Evolutionary conservation across 2,329 filamentous ascomycete species (phyloP).

Genomic region (Lachnellula occidentalis): DNA sequence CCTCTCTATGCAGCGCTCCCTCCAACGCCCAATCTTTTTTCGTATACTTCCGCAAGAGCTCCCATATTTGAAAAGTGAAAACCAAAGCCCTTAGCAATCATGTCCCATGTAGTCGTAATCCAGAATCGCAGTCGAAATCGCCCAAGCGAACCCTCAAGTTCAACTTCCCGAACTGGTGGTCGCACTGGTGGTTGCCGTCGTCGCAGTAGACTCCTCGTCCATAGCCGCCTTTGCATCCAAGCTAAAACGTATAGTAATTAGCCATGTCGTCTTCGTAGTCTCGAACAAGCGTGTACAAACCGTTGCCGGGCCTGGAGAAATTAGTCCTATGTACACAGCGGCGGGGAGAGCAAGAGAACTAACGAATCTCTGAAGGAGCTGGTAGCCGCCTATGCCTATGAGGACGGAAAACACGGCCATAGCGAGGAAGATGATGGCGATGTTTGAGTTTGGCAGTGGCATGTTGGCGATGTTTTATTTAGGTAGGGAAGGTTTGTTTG

Average conservation of each 20-base stretch:
- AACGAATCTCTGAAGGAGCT: neutral
- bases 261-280: neutral
- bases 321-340: neutral
- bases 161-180: too few species aligned
- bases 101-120: neutral
- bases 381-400: neutral
- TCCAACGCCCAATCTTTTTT: too few species aligned
- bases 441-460: neutral
- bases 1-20: neutral
- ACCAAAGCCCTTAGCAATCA: too few species aligned
- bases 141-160: too few species aligned
- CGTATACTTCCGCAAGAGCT: too few species aligned
- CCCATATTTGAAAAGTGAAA: too few species aligned
- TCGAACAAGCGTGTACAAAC: neutral
- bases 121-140: neutral
- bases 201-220: too few species aligned
- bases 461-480: neutral
- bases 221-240: too few species aligned
- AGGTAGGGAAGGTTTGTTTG: neutral
- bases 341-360: neutral
- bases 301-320: neutral
- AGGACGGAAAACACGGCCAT: neutral
- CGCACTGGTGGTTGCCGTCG: too few species aligned
- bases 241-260: too few species aligned
- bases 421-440: neutral